Conservation (phyloP, 1,284 basidiomycete species). For the Porogramme epimiltina region DNA sequence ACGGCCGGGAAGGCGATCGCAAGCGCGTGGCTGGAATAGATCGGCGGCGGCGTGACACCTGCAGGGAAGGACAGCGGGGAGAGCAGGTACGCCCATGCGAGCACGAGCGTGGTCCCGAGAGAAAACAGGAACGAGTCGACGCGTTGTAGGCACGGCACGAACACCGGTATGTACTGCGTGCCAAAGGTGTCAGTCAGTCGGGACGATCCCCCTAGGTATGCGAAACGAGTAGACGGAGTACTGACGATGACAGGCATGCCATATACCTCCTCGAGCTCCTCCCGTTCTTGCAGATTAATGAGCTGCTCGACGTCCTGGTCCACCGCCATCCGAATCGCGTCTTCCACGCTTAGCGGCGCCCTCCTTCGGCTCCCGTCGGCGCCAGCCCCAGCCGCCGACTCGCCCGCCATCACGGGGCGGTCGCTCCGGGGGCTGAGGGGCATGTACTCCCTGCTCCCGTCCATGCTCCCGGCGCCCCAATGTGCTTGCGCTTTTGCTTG, state of each 20-base stretch:
- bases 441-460: constrained; percentile 25
- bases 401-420: no score
- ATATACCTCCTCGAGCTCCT: constrained; percentile 76
- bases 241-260: constrained; percentile 73
- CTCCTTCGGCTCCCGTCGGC: constrained; percentile 5
- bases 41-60: constrained; percentile 11
- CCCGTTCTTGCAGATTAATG: constrained; percentile 58
- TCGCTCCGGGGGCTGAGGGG: constrained; percentile 28
- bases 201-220: not conserved
- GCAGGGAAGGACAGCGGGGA: constrained; percentile 35
- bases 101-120: constrained; percentile 63
- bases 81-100: constrained; percentile 62
- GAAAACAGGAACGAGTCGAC: constrained; percentile 70
- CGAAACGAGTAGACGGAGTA: constrained; percentile 15
- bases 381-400: not conserved
- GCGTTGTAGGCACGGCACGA: constrained; percentile 72
- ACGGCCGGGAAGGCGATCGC: constrained; percentile 50
- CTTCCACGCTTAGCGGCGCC: constrained; percentile 23
- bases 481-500: constrained; percentile 18
- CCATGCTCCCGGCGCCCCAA: constrained; percentile 18
- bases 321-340: constrained; percentile 40
- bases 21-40: constrained; percentile 37
- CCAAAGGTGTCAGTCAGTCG: not conserved
- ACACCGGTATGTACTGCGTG: constrained; percentile 68
- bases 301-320: constrained; percentile 67